Percentiles rank a stretch among this genome's conserved stretches.
These are phyloP conservation scores for Abelmoschus esculentus DNA, from an alignment of 345 rosid species.

Conservation along the genomic window DNA sequence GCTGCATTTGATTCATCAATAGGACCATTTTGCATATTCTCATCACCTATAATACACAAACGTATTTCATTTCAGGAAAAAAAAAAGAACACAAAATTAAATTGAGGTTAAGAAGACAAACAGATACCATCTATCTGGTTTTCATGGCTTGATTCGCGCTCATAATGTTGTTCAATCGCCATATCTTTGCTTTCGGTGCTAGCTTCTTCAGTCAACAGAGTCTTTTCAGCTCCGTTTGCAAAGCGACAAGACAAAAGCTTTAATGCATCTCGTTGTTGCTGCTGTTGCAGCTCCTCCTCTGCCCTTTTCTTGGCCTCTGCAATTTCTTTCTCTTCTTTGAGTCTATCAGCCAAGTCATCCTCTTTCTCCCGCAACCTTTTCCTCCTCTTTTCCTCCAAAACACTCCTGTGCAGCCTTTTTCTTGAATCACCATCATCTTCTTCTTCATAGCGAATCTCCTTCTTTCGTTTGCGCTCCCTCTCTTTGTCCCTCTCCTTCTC, in stretches of 20 bases:
- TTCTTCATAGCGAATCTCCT: slow-evolving; percentile 74
- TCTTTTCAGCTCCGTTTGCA: slow-evolving; percentile 38
- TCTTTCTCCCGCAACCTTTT: slow-evolving; percentile 70
- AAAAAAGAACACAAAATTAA: neutral
- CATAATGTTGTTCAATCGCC: slow-evolving; percentile 24
- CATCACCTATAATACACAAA: slow-evolving; percentile 31
- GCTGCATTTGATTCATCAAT: slow-evolving; percentile 40
- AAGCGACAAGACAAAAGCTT: slow-evolving; percentile 43
- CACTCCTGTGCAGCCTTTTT: slow-evolving; percentile 73
- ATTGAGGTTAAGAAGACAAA: neutral
- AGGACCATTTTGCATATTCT: slow-evolving; percentile 43
- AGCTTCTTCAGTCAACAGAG: slow-evolving; percentile 24
- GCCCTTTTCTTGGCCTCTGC: slow-evolving; percentile 67
- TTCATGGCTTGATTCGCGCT: slow-evolving; percentile 21
- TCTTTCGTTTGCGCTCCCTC: slow-evolving; percentile 18
- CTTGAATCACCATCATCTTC: slow-evolving; percentile 82
- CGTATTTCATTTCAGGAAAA: slow-evolving; percentile 2
- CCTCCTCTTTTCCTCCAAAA: slow-evolving; percentile 67
- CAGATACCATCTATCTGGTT: slow-evolving; percentile 22
- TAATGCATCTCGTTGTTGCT: slow-evolving; percentile 49
- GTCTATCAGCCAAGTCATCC: slow-evolving; percentile 69
- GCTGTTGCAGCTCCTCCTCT: slow-evolving; percentile 53
- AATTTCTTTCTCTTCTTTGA: slow-evolving; percentile 75
- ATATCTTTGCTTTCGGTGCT: slow-evolving; percentile 31
- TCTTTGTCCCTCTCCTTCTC: slow-evolving; percentile 92